Conservation (phyloP, 139 green algal species). For the Tetradesmus lagerheimii region DNA sequence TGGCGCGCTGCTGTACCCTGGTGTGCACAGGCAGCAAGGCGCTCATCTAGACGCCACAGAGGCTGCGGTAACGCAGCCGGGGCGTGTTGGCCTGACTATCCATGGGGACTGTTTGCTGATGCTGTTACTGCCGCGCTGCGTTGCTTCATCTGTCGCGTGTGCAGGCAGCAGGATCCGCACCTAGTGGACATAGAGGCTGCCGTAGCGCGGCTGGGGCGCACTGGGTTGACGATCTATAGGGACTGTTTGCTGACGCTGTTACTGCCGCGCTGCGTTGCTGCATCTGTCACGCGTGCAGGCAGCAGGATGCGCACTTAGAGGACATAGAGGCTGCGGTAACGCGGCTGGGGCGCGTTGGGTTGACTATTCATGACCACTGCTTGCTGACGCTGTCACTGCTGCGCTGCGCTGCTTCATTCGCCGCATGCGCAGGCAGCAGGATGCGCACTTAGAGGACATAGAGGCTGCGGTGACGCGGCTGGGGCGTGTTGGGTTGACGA, state of each 20-base stretch:
- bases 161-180: slow-evolving; percentile 83
- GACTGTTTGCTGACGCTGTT: background rate
- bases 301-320: background rate
- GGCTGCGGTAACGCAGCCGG: no score
- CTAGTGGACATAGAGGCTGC: slow-evolving; percentile 75
- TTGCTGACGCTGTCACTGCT: background rate
- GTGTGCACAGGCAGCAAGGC: slow-evolving; percentile 80
- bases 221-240: no score
- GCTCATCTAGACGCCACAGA: slow-evolving; percentile 81
- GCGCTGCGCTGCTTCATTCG: background rate
- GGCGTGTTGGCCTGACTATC: no score
- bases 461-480: slow-evolving; percentile 80
- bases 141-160: no score
- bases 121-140: background rate
- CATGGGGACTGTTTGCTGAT: no score
- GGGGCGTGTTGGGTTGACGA: slow-evolving; percentile 81
- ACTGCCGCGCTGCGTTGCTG: background rate
- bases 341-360: slow-evolving; percentile 80
- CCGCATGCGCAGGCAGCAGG: slow-evolving; percentile 86
- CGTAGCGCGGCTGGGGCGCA: no score
- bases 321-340: slow-evolving; percentile 65
- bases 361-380: slow-evolving; percentile 78
- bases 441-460: slow-evolving; percentile 83
- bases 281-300: no score
- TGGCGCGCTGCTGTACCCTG: no score